Base-by-base conservation (phyloP, 1,284 basidiomycete genomes). In the Papiliotrema nemorosa region DNA sequence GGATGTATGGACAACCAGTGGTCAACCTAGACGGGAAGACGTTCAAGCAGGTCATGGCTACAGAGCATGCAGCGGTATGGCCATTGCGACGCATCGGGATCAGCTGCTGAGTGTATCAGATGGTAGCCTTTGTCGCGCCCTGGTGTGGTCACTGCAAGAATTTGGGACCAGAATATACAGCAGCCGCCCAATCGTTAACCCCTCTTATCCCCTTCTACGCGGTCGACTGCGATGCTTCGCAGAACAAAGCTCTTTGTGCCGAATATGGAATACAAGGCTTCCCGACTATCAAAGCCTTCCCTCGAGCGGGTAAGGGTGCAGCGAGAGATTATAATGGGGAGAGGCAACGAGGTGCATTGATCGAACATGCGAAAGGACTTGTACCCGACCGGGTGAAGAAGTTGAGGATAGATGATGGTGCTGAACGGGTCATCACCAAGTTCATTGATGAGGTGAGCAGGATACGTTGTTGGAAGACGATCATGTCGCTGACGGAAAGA, bases 221-320 rank as follows among this genome's bases (percentile, higher is more conserved):
- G 12, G 82, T 97, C 39, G 90, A 97, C 71, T 97, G 92, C 60
- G 92, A 97, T 63, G 84, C 81, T n/a, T 80, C 84, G 22, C 76
- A 78, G 64, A 94, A 96, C 75, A 90, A 87, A 70, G 78, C 77
- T 6, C 74, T 93, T 9, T 97, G 92, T 67, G 82, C 82, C 0
- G 83, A 90, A 55, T 87, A 88, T 78, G 82, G 83, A n/a, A 81
- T 96, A 20, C 80, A 91, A 74, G 92, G 93, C 2, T 97, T 93
- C 80, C 92, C 93, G 1, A 96, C 92, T 3, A 78, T 93, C 71
- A 97, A 87, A 82, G 76, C 88, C 5, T 93, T 86, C 76, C 88
- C 90, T 13, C 79, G 84, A 38, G 90, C 88, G 12, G 78, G 75
- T 20, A 79, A 84, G 53, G 71, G 83, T 1, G 76, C 82, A 2